Percentiles rank a stretch among this genome's conserved stretches.
These are phyloP conservation scores for Trametes meyenii DNA, from an alignment of 768 basidiomycete genomes.

Conservation along the genomic window DNA sequence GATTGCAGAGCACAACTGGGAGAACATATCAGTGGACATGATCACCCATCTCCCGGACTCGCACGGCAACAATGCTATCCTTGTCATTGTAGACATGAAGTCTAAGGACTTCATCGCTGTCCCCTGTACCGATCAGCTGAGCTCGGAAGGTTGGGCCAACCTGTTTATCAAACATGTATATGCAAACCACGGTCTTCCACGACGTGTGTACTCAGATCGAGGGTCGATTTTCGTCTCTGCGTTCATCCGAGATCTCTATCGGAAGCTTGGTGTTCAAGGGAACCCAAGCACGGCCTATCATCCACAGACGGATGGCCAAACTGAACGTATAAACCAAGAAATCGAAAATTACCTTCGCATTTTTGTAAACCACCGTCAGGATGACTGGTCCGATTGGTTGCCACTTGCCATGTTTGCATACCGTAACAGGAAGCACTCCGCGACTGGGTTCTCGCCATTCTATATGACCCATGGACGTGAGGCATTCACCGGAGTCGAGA, in stretches of 20 bases:
- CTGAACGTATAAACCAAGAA: slow-evolving; percentile 44
- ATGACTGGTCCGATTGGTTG: slow-evolving; percentile 40
- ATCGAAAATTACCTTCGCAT: slow-evolving; percentile 43
- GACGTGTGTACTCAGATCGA: slow-evolving; percentile 17
- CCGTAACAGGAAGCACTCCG: slow-evolving; percentile 35
- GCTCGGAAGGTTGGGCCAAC: slow-evolving; percentile 25
- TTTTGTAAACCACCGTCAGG: slow-evolving; percentile 37
- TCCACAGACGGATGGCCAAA: slow-evolving; percentile 46
- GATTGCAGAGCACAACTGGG: slow-evolving; percentile 10
- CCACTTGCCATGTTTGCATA: slow-evolving; percentile 38
- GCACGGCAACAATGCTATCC: slow-evolving; percentile 23
- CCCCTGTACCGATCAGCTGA: slow-evolving; percentile 26
- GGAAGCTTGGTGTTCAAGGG: slow-evolving; percentile 36
- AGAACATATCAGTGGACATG: slow-evolving; percentile 23
- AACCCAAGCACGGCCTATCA: slow-evolving; percentile 46
- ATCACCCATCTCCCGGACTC: slow-evolving; percentile 27
- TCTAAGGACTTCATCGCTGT: slow-evolving; percentile 36
- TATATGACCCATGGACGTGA: slow-evolving; percentile 31
- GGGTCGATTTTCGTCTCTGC: slow-evolving; percentile 33
- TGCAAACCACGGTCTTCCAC: slow-evolving; percentile 15
- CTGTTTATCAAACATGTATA: slow-evolving; percentile 24
- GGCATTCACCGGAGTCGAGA: slow-evolving; percentile 18
- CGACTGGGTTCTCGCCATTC: slow-evolving; percentile 39
- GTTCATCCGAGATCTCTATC: slow-evolving; percentile 38
- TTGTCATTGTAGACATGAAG: slow-evolving; percentile 18